Base-by-base conservation (phyloP, 75 land plant genomes). In the Azolla pinnata region DNA sequence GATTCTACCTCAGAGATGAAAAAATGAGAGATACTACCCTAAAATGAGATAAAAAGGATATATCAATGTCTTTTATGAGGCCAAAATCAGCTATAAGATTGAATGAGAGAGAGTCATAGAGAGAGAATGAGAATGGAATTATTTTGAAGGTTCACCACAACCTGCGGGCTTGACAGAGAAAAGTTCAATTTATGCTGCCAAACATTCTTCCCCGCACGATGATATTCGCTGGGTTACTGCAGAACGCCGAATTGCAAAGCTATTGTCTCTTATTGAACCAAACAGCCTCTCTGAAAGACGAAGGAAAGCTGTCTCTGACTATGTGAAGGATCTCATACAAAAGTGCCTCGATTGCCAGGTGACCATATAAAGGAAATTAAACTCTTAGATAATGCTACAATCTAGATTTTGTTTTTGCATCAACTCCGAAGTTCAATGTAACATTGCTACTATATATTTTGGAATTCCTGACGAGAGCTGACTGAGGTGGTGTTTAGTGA, bases 261-360 rank as follows among this genome's bases (percentile, higher is more conserved):
- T 93, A 25, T 88, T 93, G 44, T 63, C 79, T 14, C 53, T 79
- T 48, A 83, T 93, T 57, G 90, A 85, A 69, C 96, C 96, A 33
- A 89, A 74, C 50, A 57, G 53, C 23, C 75, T 64, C 1, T 95
- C 99, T 1, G 96, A 95, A 64, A 76, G 67, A 23, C 72, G 76
- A 4, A 63, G 99, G 57, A 71, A 72, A 31, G 97, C 83, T 30
- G 99, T 95, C 51, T 84, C 81, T 0, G 63, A 81, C 34, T 95
- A 95, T 67, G 96, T 90, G 29, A 57, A 73, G 64, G 59, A 68
- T 10, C 83, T 95, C 44, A 81, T 95, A 24, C 61, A 19, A 51
- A 79, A 79, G 33, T 83, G 91, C 72, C 75, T 86, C 45, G 65
- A 81, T 17, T 95, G 96, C 57, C 40, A 83, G 88, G 99, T 95